These are phyloP conservation scores for Xerocomellus intermedius DNA, from an alignment of 768 basidiomycete genomes.

Conservation along the genomic window DNA sequence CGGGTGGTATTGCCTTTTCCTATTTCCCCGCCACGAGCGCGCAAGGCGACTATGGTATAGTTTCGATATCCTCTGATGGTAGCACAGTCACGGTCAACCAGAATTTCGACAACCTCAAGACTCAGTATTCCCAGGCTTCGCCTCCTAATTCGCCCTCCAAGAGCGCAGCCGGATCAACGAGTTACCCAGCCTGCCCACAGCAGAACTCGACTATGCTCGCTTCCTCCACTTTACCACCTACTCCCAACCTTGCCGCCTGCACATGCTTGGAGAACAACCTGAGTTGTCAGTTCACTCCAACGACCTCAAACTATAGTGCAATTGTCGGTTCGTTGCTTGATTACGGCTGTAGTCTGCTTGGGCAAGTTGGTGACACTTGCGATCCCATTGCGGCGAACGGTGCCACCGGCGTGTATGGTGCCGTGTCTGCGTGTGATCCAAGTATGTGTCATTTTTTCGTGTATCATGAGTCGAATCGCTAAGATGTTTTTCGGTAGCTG, in stretches of 20 bases:
- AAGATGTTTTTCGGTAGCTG: slow-evolving; percentile 40
- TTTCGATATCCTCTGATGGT: slow-evolving; percentile 66
- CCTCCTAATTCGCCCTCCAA: slow-evolving; percentile 64
- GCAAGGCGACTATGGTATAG: slow-evolving; percentile 81
- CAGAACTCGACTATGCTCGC: slow-evolving; percentile 60
- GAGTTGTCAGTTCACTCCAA: slow-evolving; percentile 71
- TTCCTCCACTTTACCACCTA: slow-evolving; percentile 71
- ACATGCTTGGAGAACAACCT: slow-evolving; percentile 66
- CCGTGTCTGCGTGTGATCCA: slow-evolving; percentile 76
- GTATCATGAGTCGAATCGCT: neutral
- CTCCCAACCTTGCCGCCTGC: slow-evolving; percentile 81
- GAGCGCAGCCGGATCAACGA: slow-evolving; percentile 48
- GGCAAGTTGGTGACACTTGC: slow-evolving; percentile 60
- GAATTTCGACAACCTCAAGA: slow-evolving; percentile 66
- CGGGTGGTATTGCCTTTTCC: slow-evolving; percentile 85
- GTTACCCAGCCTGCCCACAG: slow-evolving; percentile 61
- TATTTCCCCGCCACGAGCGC: slow-evolving; percentile 83
- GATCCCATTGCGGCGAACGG: slow-evolving; percentile 72
- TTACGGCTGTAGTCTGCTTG: slow-evolving; percentile 67
- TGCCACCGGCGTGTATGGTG: slow-evolving; percentile 70
- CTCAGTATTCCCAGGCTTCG: slow-evolving; percentile 57
- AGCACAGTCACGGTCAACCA: slow-evolving; percentile 62
- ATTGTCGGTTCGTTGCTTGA: slow-evolving; percentile 63
- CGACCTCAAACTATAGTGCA: slow-evolving; percentile 55
- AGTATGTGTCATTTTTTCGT: slow-evolving; percentile 41